Evolutionary conservation across 164 flowering plant species (phyloP).

Genomic region (Cinnamomum chago): DNA sequence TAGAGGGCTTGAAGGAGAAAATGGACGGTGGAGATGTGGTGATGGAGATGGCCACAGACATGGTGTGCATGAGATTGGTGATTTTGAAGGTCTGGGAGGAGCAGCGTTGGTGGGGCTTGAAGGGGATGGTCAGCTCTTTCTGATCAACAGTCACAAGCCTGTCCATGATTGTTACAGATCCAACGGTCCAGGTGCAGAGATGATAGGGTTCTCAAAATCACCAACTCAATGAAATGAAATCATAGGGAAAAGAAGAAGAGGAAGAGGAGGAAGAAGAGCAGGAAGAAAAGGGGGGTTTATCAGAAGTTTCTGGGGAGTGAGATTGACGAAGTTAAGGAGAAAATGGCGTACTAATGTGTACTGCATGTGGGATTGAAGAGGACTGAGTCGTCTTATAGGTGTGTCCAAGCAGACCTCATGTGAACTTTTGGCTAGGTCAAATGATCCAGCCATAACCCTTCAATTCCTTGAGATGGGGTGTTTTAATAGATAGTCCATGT

Average conservation of each 20-base stretch:
- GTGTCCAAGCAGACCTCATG: no score
- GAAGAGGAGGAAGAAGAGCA: neutral
- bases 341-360: no score
- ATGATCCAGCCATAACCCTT: no score
- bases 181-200: neutral
- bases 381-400: no score
- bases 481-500: no score
- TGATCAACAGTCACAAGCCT: constrained; percentile 54
- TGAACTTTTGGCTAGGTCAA: no score
- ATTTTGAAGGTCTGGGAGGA: constrained; percentile 38
- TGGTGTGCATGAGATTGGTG: constrained; percentile 35
- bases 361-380: no score
- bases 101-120: constrained; percentile 40
- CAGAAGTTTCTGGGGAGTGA: no score
- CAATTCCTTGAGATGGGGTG: no score
- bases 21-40: constrained; percentile 16
- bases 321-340: no score
- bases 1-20: constrained; percentile 24
- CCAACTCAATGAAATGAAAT: neutral
- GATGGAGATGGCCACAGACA: constrained; percentile 71
- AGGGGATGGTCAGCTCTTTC: constrained; percentile 41
- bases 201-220: neutral
- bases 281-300: no score
- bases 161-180: constrained; percentile 38
- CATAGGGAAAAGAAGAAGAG: no score